A percentile compares a stretch with the other conserved stretches of the same genome.
Evolutionary conservation across 164 flowering plant genomes (phyloP).

Genomic region (Kalanchoe fedtschenkoi): DNA sequence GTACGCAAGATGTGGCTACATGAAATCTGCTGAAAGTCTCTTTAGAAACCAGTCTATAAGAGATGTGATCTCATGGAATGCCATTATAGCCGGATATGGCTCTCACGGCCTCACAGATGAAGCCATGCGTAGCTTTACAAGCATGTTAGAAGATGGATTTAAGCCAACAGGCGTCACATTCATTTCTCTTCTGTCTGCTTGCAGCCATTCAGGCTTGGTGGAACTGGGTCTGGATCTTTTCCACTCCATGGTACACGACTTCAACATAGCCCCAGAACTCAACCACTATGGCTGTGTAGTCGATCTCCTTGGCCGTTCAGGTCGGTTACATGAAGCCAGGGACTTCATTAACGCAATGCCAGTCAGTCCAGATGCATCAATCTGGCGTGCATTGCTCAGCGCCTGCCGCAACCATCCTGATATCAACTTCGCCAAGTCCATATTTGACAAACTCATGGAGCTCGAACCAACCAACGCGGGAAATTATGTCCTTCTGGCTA

Average conservation of each 20-base stretch:
- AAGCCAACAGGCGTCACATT: conserved; percentile 39
- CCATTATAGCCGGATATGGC: conserved; percentile 48
- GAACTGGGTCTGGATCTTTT: conserved; percentile 34
- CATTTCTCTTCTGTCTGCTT: conserved; percentile 44
- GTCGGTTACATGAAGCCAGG: conserved; percentile 38
- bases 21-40: conserved; percentile 28
- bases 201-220: conserved; percentile 52
- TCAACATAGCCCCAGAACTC: conserved; percentile 29
- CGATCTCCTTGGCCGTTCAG: conserved; percentile 55
- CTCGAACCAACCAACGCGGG: conserved; percentile 43
- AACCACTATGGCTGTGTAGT: conserved; percentile 55
- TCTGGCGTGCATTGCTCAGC: conserved; percentile 52
- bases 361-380: conserved; percentile 38
- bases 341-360: conserved; percentile 37
- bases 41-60: conserved; percentile 19
- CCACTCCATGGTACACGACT: conserved; percentile 32
- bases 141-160: conserved; percentile 38
- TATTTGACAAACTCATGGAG: conserved; percentile 33
- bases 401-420: conserved; percentile 32
- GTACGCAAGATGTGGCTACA: conserved; percentile 56
- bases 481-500: conserved; percentile 40
- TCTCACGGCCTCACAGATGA: conserved; percentile 35
- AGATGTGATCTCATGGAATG: conserved; percentile 47
- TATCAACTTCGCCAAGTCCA: conserved; percentile 19
- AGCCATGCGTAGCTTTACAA: conserved; percentile 31